Conservation (phyloP, 1,284 basidiomycete genomes). For the Ceratobasidium sp. region DNA sequence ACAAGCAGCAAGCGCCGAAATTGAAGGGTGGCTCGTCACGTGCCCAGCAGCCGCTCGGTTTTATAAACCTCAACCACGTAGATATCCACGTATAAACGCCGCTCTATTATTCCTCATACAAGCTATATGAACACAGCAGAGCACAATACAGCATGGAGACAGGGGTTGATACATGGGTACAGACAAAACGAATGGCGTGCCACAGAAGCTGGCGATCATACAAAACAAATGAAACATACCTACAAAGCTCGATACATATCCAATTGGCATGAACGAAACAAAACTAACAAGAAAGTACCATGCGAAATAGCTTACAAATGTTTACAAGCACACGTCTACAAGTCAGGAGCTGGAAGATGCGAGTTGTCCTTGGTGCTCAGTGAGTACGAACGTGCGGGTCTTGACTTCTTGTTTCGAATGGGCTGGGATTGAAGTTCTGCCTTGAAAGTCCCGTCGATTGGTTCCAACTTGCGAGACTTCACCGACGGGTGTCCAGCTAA, state of each 20-base stretch:
- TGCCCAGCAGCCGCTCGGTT: too few species aligned
- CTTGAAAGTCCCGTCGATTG: neutral
- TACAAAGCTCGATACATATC: neutral
- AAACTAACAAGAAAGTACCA: neutral
- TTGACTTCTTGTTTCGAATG: neutral
- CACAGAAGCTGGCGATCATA: neutral
- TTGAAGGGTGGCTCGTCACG: too few species aligned
- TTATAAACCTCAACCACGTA: too few species aligned
- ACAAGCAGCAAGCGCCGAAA: too few species aligned
- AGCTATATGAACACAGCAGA: neutral
- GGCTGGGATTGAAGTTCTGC: neutral
- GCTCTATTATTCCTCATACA: neutral
- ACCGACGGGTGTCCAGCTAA: neutral
- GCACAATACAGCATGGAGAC: neutral
- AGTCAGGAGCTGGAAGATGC: neutral
- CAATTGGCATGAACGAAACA: neutral
- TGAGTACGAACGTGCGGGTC: too few species aligned
- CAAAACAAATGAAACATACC: neutral
- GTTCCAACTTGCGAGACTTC: neutral
- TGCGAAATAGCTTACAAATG: neutral
- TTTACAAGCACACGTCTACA: neutral
- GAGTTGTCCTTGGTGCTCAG: neutral
- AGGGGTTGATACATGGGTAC: neutral
- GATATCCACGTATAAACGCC: too few species aligned
- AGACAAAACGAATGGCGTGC: constrained; percentile 3